Percentiles rank a stretch among this genome's conserved stretches.
Conservation (phyloP, 768 basidiomycete genomes). For the Leucosporidium scottii region DNA sequence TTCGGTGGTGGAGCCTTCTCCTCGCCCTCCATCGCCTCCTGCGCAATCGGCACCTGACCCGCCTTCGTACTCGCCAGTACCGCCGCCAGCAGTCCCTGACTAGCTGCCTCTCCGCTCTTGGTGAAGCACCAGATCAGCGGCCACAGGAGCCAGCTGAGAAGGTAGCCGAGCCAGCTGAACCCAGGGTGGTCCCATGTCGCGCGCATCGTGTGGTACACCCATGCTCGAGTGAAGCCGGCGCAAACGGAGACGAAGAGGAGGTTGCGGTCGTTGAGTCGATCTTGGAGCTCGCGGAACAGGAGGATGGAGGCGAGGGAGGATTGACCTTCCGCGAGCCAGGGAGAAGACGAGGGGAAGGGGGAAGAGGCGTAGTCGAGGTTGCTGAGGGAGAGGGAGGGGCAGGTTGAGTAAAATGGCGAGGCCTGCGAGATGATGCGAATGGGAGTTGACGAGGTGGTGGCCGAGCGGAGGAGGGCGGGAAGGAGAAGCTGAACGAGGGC, state of each 20-base stretch:
- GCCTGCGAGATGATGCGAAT: constrained; percentile 81
- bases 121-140: constrained; percentile 30
- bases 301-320: constrained; percentile 59
- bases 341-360: constrained; percentile 45
- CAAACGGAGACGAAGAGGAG: constrained; percentile 67
- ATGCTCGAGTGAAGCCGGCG: constrained; percentile 63
- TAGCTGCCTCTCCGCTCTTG: constrained; percentile 25
- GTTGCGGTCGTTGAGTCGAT: constrained; percentile 70
- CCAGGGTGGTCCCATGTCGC: not conserved
- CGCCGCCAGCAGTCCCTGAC: constrained; percentile 15
- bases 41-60: constrained; percentile 3
- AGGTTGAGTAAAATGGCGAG: constrained; percentile 81
- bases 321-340: constrained; percentile 51
- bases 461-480: constrained; percentile 21
- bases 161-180: constrained; percentile 13
- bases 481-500: constrained; percentile 29
- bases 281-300: constrained; percentile 67
- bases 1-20: not conserved
- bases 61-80: constrained; percentile 6
- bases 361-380: constrained; percentile 36
- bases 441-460: constrained; percentile 21
- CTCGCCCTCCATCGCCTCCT: constrained; percentile 9
- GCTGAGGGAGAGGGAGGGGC: constrained; percentile 27
- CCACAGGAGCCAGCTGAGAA: constrained; percentile 8
- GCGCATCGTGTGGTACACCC: constrained; percentile 14